These are phyloP conservation scores for Hippophae tibetana DNA, from an alignment of 306 rosid species.

Conservation along the genomic window DNA sequence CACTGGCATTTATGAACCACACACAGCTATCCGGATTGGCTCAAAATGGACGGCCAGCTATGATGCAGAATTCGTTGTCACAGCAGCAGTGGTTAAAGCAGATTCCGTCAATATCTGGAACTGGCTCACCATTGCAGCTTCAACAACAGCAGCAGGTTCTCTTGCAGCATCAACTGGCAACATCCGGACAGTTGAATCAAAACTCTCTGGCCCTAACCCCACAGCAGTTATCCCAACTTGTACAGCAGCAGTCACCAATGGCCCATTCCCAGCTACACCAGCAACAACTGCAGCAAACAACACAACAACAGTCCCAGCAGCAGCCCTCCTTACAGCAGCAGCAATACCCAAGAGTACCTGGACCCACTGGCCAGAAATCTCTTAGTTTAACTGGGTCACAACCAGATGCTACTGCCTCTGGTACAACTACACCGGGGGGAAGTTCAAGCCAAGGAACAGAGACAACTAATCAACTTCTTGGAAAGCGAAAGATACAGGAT, in stretches of 20 bases:
- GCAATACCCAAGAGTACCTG: constrained; percentile 80
- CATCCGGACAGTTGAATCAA: constrained; percentile 63
- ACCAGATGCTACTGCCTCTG: constrained; percentile 95
- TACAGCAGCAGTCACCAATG: constrained; percentile 66
- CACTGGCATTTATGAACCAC: constrained; percentile 64
- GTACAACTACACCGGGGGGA: constrained; percentile 95
- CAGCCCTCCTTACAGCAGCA: constrained; percentile 64
- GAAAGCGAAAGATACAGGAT: constrained; percentile 97
- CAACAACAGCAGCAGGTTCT: constrained; percentile 51
- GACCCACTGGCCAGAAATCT: constrained; percentile 77
- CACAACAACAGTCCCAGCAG: constrained; percentile 56
- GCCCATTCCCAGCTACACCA: constrained; percentile 71
- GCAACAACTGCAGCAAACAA: constrained; percentile 40
- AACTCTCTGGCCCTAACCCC: constrained; percentile 44
- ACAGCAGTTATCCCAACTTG: constrained; percentile 73
- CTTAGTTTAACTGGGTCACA: constrained; percentile 95
- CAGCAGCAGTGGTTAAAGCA: constrained; percentile 86
- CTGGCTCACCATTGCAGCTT: constrained; percentile 57
- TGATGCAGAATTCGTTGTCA: constrained; percentile 59
- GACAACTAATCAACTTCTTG: constrained; percentile 95
- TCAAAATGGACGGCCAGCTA: constrained; percentile 78
- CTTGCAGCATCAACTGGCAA: constrained; percentile 67
- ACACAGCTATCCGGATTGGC: constrained; percentile 66
- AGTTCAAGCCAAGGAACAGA: constrained; percentile 99
- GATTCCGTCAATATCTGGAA: constrained; percentile 61